phyloP scores from a whole-genome alignment of 1,139 yeast genomes.

The Saccharomycopsis hybrid region DNA sequence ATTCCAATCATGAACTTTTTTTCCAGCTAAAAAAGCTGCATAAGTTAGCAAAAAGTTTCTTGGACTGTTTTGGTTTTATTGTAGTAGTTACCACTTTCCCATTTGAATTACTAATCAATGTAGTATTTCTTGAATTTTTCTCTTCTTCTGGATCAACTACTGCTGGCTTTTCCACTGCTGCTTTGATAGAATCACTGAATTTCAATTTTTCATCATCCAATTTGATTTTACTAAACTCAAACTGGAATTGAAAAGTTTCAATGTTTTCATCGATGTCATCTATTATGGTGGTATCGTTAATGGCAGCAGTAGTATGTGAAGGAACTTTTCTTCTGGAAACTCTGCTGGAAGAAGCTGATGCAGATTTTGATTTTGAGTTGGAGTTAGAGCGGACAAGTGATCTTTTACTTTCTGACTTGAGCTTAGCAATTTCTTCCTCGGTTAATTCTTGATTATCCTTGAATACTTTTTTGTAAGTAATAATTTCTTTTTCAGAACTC shows the following conservation, averaged over 20 bases:
- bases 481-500: slow-evolving; percentile 13
- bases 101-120: slow-evolving; percentile 18
- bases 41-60: too few species aligned
- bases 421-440: slow-evolving; percentile 5
- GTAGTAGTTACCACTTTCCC: slow-evolving; percentile 15
- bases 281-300: neutral
- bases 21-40: too few species aligned
- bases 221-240: slow-evolving; percentile 19
- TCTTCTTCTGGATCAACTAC: slow-evolving; percentile 3
- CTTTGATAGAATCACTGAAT: slow-evolving; percentile 13
- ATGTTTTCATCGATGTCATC: slow-evolving; percentile 9
- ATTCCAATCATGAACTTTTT: too few species aligned
- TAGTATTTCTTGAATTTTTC: slow-evolving; percentile 5
- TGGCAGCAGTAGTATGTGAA: too few species aligned
- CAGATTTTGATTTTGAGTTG: too few species aligned
- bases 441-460: slow-evolving; percentile 6
- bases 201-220: slow-evolving; percentile 16
- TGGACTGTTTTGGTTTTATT: slow-evolving; percentile 11
- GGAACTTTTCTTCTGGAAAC: too few species aligned
- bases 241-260: slow-evolving; percentile 18
- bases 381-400: too few species aligned
- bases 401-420: too few species aligned
- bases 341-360: too few species aligned
- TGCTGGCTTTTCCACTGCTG: slow-evolving; percentile 8
- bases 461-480: slow-evolving; percentile 19